phyloP scores from a whole-genome alignment of 1,139 yeast species.

The Magnusiomyces tetraspermus region DNA sequence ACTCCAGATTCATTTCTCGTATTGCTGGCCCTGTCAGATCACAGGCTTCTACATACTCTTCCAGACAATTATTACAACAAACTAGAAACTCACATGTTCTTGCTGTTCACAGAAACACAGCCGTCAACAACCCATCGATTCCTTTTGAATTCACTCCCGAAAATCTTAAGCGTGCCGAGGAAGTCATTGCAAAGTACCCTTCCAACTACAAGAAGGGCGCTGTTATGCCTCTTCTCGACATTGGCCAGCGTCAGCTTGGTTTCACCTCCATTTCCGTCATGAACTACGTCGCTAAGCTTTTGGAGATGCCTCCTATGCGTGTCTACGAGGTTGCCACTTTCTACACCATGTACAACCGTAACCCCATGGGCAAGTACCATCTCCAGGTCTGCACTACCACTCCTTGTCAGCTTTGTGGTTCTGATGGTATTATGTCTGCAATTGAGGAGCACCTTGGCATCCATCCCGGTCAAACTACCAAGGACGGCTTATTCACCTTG shows the following conservation, averaged over 20 bases:
- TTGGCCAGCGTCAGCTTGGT: constrained; percentile 84
- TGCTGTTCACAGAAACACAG: constrained; percentile 66
- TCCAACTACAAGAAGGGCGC: constrained; percentile 83
- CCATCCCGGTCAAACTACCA: constrained; percentile 72
- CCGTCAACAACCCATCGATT: constrained; percentile 55
- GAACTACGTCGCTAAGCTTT: constrained; percentile 81
- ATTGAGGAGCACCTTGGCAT: constrained; percentile 52
- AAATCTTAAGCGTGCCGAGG: constrained; percentile 60
- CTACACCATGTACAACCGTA: constrained; percentile 85
- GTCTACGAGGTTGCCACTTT: constrained; percentile 90
- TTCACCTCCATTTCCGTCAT: constrained; percentile 83
- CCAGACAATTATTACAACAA: background rate
- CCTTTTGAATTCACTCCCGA: constrained; percentile 71
- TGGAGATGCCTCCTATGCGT: constrained; percentile 92
- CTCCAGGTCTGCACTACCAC: constrained; percentile 85
- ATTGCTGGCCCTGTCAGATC: background rate
- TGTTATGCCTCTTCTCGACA: constrained; percentile 75
- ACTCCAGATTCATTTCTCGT: background rate
- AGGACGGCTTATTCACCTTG: constrained; percentile 66
- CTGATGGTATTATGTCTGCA: constrained; percentile 68
- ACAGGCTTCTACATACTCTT: background rate
- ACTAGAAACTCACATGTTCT: constrained; percentile 30
- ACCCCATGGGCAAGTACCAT: constrained; percentile 80
- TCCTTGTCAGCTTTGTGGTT: constrained; percentile 80
- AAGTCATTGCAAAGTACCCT: constrained; percentile 71